Base-by-base conservation (phyloP, 139 green algal species). In the Mesotaenium endlicherianum region DNA sequence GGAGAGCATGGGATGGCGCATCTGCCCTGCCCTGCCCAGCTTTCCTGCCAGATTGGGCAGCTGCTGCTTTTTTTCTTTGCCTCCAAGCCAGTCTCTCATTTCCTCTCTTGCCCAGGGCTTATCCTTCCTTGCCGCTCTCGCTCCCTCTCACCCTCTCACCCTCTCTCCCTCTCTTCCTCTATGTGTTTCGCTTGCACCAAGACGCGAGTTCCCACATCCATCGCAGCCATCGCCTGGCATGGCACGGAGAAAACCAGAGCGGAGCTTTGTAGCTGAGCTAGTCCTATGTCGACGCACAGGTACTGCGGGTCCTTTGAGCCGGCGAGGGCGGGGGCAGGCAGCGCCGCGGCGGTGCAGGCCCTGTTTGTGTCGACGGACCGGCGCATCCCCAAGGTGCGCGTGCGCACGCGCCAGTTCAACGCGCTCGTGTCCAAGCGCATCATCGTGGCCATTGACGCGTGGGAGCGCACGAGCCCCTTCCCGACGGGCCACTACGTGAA, bases 391-490 rank as follows among this genome's bases (percentile, higher is more conserved):
- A 87, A 88, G 45, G 71, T 91, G 75, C 90, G 93, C 44, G 93
- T 98, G 39, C 79, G 93, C n/a, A 98, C 95, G 8, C 90, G 95
- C 0, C 95, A 95, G 82, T 11, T 43, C 31, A 39, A 26, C 20
- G 58, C 41, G 5, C 68, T 92, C 16, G 36, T 81, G 31, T 77
- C 81, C 49, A 89, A 92, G 81, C 71, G 89, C 17, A 89, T 92
- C 74, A 77, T 92, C 17, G 89, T 92, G 41, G 77, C 82, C 6
- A 82, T 92, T 38, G 89, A 92, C 85, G 41, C n/a, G 8, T 92
- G 89, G 89, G 75, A 86, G 11, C 57, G 40, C 5, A 70, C 86
- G 50, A 57, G 34, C 80, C 34, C 70, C 20, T 86, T 75, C 58
- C 89, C 89, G 1, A 41, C 78, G n/a, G 89, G 89, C 2, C 89